Evolutionary conservation across 345 rosid genomes (phyloP), one percentile per base, ranked within the genome.

Genomic region (Kernera saxatilis): DNA sequence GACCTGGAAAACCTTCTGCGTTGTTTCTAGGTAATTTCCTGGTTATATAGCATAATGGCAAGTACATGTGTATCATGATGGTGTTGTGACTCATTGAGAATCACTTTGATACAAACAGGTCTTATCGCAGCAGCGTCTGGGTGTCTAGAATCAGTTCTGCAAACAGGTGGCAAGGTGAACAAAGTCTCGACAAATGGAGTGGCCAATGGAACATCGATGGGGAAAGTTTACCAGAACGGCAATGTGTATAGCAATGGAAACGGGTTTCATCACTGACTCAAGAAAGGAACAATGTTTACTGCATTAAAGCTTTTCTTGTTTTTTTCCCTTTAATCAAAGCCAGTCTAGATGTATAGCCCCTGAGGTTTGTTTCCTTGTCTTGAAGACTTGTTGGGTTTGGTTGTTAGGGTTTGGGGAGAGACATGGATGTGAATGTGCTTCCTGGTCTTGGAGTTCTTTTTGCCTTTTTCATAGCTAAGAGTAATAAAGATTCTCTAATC

Each of bases 1-100:
- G 97, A 75, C 96, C 98, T 0, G 97, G 96, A 72, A 85, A 87
- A 59, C 98, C 98, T 61, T 91, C 98, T 21, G 86, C 98, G 5
- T 74, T 86, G 55, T 93, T 93, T 84, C 67, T 84, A 77, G 98
- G 98, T 76, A 56, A 70, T 8, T 8, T 37, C 36, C 40, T 1
- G 53, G 36, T 30, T 52, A 39, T 67, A 48, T 67, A 22, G 8
- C 53, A 4, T 4, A 39, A 27, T 29, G 14, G 62, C 11, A 18
- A 53, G 36, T n/a, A n/a, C 6, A 11, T 33, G 26, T 74, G 17
- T 44, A n/a, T n/a, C n/a, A n/a, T 43, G 37, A 35, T 53, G 56
- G 18, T 69, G 22, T 72, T 41, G 49, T 67, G 62, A 12, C 19
- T 58, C 33, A 36, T 35, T 60, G 48, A 26, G 30, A 50, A 68